phyloP scores from a whole-genome alignment of 179 eudicot genomes.

The Beta corolliflora region DNA sequence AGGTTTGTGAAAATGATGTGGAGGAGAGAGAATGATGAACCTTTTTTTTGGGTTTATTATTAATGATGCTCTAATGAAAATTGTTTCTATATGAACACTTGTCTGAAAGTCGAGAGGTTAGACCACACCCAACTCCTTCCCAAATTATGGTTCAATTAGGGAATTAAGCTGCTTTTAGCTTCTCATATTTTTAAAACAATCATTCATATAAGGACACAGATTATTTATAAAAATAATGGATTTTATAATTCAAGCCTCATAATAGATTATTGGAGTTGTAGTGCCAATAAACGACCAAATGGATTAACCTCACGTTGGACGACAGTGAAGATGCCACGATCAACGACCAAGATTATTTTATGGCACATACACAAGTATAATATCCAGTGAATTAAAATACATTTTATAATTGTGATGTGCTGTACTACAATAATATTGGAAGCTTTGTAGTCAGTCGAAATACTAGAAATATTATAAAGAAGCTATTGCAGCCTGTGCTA shows the following conservation, averaged over 20 bases:
- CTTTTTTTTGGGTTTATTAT: no score
- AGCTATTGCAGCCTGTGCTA: no score
- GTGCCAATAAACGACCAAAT: constrained; percentile 3
- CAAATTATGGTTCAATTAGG: no score
- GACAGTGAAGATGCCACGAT: constrained; percentile 1
- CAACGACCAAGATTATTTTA: not conserved
- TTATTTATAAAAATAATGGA: not conserved
- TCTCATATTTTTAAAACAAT: no score
- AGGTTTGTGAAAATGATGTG: no score
- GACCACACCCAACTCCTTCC: no score
- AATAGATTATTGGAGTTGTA: not conserved
- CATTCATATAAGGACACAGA: no score
- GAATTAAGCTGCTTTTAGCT: no score
- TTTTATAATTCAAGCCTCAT: not conserved
- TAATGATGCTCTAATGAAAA: no score
- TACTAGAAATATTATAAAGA: not conserved
- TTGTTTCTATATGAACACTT: no score
- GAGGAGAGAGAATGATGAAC: no score
- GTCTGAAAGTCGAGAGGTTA: no score
- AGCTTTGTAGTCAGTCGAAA: not conserved
- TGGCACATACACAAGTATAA: not conserved
- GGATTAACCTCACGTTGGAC: constrained; percentile 14
- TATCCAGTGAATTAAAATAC: not conserved
- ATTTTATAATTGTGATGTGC: not conserved
- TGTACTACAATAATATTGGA: not conserved